Evolutionary conservation across 208 protist genomes (phyloP).

Genomic region (Phytomonas serpens): DNA sequence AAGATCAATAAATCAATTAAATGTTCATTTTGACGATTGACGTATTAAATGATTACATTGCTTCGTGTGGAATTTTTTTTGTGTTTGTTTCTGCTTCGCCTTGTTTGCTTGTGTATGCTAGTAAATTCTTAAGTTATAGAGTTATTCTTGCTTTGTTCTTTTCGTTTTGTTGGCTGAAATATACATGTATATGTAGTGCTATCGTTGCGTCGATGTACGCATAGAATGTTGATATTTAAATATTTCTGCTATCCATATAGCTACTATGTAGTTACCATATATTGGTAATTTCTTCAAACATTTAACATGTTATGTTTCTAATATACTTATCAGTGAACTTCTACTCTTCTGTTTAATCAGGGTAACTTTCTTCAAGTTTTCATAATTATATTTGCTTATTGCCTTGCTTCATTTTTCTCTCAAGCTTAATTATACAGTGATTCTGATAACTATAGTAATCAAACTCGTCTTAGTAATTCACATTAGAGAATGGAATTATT

Average conservation of each 20-base stretch:
- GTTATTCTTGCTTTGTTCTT: neutral
- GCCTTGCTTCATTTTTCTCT: neutral
- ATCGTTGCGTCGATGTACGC: neutral
- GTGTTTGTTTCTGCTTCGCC: neutral
- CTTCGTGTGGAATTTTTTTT: neutral
- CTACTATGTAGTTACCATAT: neutral
- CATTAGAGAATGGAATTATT: neutral
- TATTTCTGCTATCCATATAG: neutral
- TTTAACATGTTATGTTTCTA: neutral
- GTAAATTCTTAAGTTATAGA: neutral
- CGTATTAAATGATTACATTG: neutral
- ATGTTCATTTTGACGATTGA: neutral
- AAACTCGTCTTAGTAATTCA: neutral
- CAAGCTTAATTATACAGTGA: neutral
- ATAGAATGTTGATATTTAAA: neutral
- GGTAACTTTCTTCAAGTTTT: neutral
- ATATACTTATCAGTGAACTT: neutral
- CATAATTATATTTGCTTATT: neutral
- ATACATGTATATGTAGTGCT: constrained; percentile 5
- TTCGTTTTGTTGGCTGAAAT: neutral
- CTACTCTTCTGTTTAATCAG: neutral
- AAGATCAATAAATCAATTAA: neutral
- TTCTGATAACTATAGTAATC: neutral
- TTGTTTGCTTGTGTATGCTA: constrained; percentile 1
- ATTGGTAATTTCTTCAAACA: neutral